Evolutionary conservation across 2,329 filamentous ascomycete genomes (phyloP).

Genomic region (Microdochium nivale): DNA sequence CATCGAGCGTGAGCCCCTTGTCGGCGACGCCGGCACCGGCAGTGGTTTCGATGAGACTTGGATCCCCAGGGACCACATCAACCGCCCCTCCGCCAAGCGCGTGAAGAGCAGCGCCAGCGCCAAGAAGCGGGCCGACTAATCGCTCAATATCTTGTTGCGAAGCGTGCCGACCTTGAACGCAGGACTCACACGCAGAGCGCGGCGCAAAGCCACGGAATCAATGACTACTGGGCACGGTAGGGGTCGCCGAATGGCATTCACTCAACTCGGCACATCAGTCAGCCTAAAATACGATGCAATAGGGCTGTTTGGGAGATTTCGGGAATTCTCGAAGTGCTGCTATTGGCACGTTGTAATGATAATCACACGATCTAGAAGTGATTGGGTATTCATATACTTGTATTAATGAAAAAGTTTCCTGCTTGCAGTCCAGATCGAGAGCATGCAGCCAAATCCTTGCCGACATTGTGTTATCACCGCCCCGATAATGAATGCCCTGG

Average conservation of each 20-base stretch:
- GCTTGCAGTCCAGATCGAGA: not conserved
- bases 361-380: not conserved
- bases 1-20: constrained; percentile 48
- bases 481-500: too few species aligned
- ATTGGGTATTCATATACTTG: not conserved
- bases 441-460: too few species aligned
- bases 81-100: constrained; percentile 67
- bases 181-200: not conserved
- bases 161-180: not conserved
- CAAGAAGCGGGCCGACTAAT: constrained; percentile 29
- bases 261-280: not conserved
- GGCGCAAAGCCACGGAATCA: not conserved
- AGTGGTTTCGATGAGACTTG: constrained; percentile 81
- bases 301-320: not conserved
- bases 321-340: not conserved
- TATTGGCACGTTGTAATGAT: not conserved
- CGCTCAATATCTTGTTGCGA: not conserved
- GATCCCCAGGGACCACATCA: constrained; percentile 85
- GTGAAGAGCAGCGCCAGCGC: constrained; percentile 48
- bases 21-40: constrained; percentile 60
- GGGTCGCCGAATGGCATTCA: not conserved
- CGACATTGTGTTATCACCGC: not conserved
- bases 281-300: too few species aligned
- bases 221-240: not conserved
- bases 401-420: not conserved